Evolutionary conservation across 306 rosid species (phyloP).

Genomic region (Prunus padus): DNA sequence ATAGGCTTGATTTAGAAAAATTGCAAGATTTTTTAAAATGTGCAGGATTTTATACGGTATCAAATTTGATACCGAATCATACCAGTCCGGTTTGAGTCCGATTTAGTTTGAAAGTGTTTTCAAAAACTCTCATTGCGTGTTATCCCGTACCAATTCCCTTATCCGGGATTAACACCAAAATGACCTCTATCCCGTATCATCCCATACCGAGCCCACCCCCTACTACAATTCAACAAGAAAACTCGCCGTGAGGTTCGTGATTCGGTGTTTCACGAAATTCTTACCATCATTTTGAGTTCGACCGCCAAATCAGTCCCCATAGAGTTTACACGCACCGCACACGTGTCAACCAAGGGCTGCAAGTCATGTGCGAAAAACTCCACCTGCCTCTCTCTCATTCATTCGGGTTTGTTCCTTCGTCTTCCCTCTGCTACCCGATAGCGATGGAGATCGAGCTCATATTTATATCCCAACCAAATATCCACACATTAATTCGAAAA

Average conservation of each 20-base stretch:
- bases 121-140: too few species aligned
- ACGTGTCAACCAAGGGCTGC: constrained; percentile 24
- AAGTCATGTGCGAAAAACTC: constrained; percentile 18
- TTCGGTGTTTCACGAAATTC: neutral
- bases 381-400: neutral
- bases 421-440: neutral
- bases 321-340: constrained; percentile 23
- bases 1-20: too few species aligned
- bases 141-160: too few species aligned
- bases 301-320: neutral
- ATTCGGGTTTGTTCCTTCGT: neutral
- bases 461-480: neutral
- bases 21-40: too few species aligned
- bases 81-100: too few species aligned
- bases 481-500: neutral
- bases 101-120: too few species aligned
- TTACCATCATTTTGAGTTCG: neutral
- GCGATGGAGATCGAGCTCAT: neutral
- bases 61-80: too few species aligned
- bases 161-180: too few species aligned
- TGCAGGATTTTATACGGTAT: too few species aligned
- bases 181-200: too few species aligned
- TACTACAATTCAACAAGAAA: too few species aligned
- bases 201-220: too few species aligned
- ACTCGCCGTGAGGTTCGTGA: neutral